Conservation (phyloP, 352 stramenopile genomes). For the Phytophthora foliorum region DNA sequence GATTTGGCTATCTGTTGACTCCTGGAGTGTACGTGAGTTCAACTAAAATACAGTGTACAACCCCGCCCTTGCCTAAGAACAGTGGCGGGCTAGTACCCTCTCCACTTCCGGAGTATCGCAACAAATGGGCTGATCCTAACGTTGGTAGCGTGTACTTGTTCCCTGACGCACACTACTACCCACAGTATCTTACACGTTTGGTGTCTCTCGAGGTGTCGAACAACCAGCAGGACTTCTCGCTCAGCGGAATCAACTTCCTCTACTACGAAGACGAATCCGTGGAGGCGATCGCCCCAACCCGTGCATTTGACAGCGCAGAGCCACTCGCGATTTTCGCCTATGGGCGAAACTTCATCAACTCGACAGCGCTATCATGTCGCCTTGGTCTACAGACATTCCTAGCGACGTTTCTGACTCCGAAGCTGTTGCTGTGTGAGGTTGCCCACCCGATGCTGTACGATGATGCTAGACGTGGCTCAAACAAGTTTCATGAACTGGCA, state of each 20-base stretch:
- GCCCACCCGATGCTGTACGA: slow-evolving; percentile 47
- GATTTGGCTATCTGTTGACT: slow-evolving; percentile 88
- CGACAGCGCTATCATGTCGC: slow-evolving; percentile 89
- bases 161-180: slow-evolving; percentile 86
- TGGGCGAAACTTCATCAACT: slow-evolving; percentile 93
- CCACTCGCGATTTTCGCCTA: slow-evolving; percentile 72
- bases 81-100: slow-evolving; percentile 64
- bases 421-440: slow-evolving; percentile 93
- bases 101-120: slow-evolving; percentile 80
- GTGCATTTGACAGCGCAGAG: slow-evolving; percentile 53
- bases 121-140: slow-evolving; percentile 66
- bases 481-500: slow-evolving; percentile 27
- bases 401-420: slow-evolving; percentile 90
- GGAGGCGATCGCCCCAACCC: slow-evolving; percentile 61
- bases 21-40: slow-evolving; percentile 86
- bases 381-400: slow-evolving; percentile 82
- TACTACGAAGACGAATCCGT: slow-evolving; percentile 93
- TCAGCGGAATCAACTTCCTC: slow-evolving; percentile 92
- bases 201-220: slow-evolving; percentile 95
- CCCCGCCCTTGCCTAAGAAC: slow-evolving; percentile 73
- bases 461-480: slow-evolving; percentile 25
- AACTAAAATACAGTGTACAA: slow-evolving; percentile 85
- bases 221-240: slow-evolving; percentile 96
- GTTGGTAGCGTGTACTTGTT: slow-evolving; percentile 83
- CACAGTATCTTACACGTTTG: slow-evolving; percentile 87